phyloP scores from a whole-genome alignment of 2,329 filamentous ascomycete species.

The Onygenales sp. region DNA sequence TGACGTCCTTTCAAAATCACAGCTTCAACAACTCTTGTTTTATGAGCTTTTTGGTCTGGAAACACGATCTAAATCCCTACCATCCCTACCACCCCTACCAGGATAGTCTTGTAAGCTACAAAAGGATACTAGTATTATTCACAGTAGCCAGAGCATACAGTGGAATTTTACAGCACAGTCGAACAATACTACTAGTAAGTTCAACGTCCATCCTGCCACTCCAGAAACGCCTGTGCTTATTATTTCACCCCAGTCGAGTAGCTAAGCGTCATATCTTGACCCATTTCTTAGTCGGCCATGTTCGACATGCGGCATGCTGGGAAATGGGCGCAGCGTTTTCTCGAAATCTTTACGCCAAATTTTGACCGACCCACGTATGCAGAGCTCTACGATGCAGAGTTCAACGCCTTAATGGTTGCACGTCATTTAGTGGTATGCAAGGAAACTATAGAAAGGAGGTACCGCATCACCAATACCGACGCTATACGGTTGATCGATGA shows the following conservation, averaged over 20 bases:
- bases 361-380: neutral
- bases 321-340: neutral
- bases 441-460: too few species aligned
- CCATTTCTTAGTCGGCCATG: neutral
- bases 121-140: too few species aligned
- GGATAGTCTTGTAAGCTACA: too few species aligned
- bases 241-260: neutral
- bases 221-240: neutral
- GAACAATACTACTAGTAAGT: too few species aligned
- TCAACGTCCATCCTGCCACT: too few species aligned
- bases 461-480: neutral
- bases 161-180: too few species aligned
- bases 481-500: neutral
- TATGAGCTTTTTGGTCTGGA: too few species aligned
- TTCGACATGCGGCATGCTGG: neutral
- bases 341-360: neutral
- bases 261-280: neutral
- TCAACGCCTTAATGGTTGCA: neutral
- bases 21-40: too few species aligned
- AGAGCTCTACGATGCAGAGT: neutral
- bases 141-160: too few species aligned
- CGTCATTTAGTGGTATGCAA: neutral
- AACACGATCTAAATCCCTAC: too few species aligned
- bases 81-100: too few species aligned
- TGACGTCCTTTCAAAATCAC: too few species aligned